A percentile compares a stretch with the other conserved stretches of the same genome.
Conservation (phyloP, 2,329 filamentous ascomycete species). For the Apiospora saccharicola region DNA sequence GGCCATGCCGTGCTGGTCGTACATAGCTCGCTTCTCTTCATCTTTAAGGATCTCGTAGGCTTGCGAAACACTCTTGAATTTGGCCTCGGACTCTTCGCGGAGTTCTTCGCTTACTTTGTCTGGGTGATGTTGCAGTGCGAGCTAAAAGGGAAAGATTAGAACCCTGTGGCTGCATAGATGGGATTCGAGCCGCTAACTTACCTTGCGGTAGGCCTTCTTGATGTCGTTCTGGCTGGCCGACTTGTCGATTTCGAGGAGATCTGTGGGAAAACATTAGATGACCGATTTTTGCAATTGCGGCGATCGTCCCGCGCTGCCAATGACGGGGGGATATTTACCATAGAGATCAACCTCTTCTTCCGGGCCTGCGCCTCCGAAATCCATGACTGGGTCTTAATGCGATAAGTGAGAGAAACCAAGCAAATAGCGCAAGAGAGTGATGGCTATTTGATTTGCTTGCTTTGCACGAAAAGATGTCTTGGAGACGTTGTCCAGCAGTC, state of each 20-base stretch:
- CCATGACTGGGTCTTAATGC: slow-evolving; percentile 35
- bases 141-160: slow-evolving; percentile 55
- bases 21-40: slow-evolving; percentile 89
- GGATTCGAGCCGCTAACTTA: slow-evolving; percentile 46
- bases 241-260: slow-evolving; percentile 79
- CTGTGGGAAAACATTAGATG: slow-evolving; percentile 53
- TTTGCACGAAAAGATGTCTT: slow-evolving; percentile 9
- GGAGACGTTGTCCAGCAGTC: slow-evolving; percentile 10
- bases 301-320: neutral
- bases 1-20: slow-evolving; percentile 94
- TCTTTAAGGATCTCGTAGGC: slow-evolving; percentile 98
- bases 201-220: slow-evolving; percentile 97
- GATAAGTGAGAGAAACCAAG: slow-evolving; percentile 9
- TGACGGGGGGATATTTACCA: slow-evolving; percentile 42
- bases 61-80: slow-evolving; percentile 91
- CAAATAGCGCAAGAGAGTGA: slow-evolving; percentile 11
- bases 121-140: slow-evolving; percentile 87
- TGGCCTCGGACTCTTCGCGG: slow-evolving; percentile 84
- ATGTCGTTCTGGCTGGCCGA: slow-evolving; percentile 80
- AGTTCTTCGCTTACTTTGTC: slow-evolving; percentile 93
- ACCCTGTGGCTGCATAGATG: slow-evolving; percentile 22
- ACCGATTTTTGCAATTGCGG: slow-evolving; percentile 22
- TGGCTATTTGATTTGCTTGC: slow-evolving; percentile 11
- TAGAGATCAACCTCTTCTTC: slow-evolving; percentile 66
- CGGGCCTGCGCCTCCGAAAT: slow-evolving; percentile 34